phyloP scores from a whole-genome alignment of 352 stramenopile genomes.

The Halophytophthora polymorphica region DNA sequence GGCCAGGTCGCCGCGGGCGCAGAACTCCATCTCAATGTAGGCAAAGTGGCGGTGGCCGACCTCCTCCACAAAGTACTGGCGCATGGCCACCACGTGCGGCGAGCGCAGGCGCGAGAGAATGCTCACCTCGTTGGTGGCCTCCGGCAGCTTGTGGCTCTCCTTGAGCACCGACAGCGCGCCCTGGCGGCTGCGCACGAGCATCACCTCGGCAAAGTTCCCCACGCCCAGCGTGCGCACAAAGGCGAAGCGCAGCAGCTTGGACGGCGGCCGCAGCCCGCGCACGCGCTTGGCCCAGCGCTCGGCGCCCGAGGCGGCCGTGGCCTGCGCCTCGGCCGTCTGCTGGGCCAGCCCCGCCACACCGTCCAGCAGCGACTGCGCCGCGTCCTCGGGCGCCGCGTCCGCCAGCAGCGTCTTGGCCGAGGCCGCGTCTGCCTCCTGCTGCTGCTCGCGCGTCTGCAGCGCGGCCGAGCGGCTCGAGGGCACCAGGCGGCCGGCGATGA shows the following conservation, averaged over 20 bases:
- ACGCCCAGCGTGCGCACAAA: constrained; percentile 65
- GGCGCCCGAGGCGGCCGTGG: constrained; percentile 32
- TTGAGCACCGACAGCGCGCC: constrained; percentile 59
- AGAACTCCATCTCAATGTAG: constrained; percentile 86
- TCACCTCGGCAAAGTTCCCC: constrained; percentile 75
- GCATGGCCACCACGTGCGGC: constrained; percentile 69
- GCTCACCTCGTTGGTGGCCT: constrained; percentile 77
- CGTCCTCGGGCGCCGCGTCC: constrained; percentile 22
- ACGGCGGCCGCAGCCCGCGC: constrained; percentile 37
- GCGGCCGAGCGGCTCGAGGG: constrained; percentile 3
- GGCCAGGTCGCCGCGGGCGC: constrained; percentile 53
- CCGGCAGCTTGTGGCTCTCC: constrained; percentile 76
- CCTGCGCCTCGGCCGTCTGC: constrained; percentile 18
- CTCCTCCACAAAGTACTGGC: constrained; percentile 74
- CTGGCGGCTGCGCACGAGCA: constrained; percentile 55
- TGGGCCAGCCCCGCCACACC: constrained; percentile 20
- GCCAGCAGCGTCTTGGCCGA: constrained; percentile 15
- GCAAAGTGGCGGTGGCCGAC: constrained; percentile 73
- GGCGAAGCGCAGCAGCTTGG: constrained; percentile 56
- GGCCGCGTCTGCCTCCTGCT: constrained; percentile 11
- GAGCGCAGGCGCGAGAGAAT: constrained; percentile 55
- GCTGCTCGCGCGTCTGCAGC: constrained; percentile 9
- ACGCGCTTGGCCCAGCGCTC: constrained; percentile 58
- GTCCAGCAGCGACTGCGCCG: constrained; percentile 20
- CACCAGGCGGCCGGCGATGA: constrained; percentile 33